Conservation (phyloP, 345 rosid species). For the Dipteronia sinensis region DNA sequence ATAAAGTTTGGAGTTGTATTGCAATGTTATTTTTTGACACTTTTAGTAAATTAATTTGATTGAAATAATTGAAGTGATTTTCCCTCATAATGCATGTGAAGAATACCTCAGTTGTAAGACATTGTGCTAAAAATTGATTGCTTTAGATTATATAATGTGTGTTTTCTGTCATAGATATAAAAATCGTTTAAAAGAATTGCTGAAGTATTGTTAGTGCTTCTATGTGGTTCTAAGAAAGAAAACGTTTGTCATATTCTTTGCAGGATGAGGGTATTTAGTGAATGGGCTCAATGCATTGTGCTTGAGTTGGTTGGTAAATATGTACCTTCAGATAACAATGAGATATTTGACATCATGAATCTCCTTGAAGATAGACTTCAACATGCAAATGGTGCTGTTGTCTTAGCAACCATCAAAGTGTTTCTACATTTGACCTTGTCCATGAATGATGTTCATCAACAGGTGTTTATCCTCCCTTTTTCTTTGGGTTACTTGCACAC, state of each 20-base stretch:
- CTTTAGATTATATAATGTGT: background rate
- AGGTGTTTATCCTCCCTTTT: slow-evolving; percentile 44
- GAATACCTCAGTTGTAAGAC: background rate
- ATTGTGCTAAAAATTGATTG: background rate
- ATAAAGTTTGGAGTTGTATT: background rate
- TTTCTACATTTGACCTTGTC: slow-evolving; percentile 88
- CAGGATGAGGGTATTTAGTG: slow-evolving; percentile 94
- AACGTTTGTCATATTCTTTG: slow-evolving; percentile 15
- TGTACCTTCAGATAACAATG: slow-evolving; percentile 80
- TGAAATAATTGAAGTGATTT: slow-evolving; percentile 1
- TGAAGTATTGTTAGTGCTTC: slow-evolving; percentile 6
- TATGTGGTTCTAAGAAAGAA: background rate
- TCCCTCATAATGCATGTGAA: background rate
- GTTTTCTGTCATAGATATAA: background rate
- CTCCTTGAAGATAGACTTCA: slow-evolving; percentile 99
- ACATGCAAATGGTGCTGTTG: slow-evolving; percentile 99
- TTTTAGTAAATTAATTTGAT: background rate
- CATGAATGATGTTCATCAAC: slow-evolving; percentile 97
- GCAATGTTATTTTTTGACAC: background rate
- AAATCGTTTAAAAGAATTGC: background rate
- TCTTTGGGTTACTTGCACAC: background rate
- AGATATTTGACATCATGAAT: slow-evolving; percentile 97
- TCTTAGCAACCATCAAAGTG: slow-evolving; percentile 83
- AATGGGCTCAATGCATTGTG: slow-evolving; percentile 98
- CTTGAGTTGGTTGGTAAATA: slow-evolving; percentile 91